Base-by-base conservation (phyloP, 2,329 filamentous ascomycete genomes). In the Aspergillus sp. region DNA sequence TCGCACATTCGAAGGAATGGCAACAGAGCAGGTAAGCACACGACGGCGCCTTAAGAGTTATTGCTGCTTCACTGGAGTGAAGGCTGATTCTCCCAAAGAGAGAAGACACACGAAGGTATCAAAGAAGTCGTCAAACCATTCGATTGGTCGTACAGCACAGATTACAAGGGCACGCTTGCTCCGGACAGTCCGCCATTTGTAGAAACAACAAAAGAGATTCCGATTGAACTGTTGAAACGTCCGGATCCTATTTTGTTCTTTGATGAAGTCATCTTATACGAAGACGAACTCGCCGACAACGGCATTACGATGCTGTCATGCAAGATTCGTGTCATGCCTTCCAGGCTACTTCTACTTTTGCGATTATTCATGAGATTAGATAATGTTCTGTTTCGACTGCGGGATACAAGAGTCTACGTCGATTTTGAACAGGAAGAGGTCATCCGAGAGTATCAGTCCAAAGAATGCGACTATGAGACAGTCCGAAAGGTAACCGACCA, bases 251-350 rank as follows among this genome's bases (percentile, higher is more conserved):
- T 99, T 59, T 76, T 95, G 4, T 96, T 97, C 79, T 95, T 95
- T 69, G 93, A 97, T 74, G 91, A 97, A 64, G 90, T 99, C 36
- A 85, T 96, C 63, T 81, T 99, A 45, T 99, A 95, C 71, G 94
- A 99, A 76, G 95, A 95, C 74, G 94, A 99, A 77, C 82, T 99
- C 44, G 94, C 96, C 55, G 94, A 99, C 72, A 99, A 99, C 67
- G 94, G 94, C 55, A 94, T 97, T 62, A 90, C 90, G 26, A 82
- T 96, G 68, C 79, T 95, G 53, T 95, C 87, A 56, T 90, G 88
- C 73, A 99, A 99, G 78, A 78, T 97, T 47, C 82, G 94, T 54
- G 93, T 97, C 51, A 96, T 97, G 86, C 90, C 92, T 50, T 84
- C 87, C 63, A 81, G 94, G 50, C 85, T 99, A 74, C 80, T 99